These are phyloP conservation scores for Chytriomyces hyalinus DNA, from an alignment of 192 early-diverging fungal genomes.

Conservation along the genomic window DNA sequence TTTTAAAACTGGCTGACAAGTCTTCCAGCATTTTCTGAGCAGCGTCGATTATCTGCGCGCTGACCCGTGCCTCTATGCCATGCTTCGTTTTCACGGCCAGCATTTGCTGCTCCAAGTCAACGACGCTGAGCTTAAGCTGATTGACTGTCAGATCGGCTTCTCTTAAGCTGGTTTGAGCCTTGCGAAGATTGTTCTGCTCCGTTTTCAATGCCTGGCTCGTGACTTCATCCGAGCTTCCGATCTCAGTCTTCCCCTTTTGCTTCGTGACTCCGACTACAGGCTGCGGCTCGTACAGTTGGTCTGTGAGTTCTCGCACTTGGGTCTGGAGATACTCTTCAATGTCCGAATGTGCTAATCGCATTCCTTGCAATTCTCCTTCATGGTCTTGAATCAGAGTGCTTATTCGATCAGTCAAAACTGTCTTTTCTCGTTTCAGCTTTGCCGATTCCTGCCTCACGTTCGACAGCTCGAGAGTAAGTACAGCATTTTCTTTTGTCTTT, in stretches of 20 bases:
- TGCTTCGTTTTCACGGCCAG: background rate
- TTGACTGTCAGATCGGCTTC: conserved; percentile 12
- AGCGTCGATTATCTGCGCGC: background rate
- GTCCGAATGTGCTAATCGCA: conserved; percentile 21
- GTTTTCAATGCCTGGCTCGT: background rate
- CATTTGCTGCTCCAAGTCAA: conserved; percentile 7
- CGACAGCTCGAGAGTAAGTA: conserved; percentile 11
- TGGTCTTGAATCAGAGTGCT: background rate
- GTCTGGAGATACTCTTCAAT: conserved; percentile 36
- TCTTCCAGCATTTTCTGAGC: conserved; percentile 9
- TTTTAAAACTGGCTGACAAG: background rate
- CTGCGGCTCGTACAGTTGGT: conserved; percentile 33
- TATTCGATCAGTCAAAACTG: background rate
- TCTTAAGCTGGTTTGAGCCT: background rate
- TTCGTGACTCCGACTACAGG: background rate
- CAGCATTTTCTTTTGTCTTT: conserved; percentile 16
- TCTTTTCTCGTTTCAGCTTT: background rate
- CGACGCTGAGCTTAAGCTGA: conserved; percentile 3
- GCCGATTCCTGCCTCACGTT: background rate
- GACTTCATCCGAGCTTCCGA: background rate
- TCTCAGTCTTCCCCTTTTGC: background rate
- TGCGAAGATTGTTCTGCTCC: conserved; percentile 6
- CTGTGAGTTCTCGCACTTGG: conserved; percentile 36
- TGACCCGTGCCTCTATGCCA: background rate
- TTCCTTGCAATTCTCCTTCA: conserved; percentile 18